phyloP scores from a whole-genome alignment of 192 early-diverging fungal species.

The Coemansia sp. region DNA sequence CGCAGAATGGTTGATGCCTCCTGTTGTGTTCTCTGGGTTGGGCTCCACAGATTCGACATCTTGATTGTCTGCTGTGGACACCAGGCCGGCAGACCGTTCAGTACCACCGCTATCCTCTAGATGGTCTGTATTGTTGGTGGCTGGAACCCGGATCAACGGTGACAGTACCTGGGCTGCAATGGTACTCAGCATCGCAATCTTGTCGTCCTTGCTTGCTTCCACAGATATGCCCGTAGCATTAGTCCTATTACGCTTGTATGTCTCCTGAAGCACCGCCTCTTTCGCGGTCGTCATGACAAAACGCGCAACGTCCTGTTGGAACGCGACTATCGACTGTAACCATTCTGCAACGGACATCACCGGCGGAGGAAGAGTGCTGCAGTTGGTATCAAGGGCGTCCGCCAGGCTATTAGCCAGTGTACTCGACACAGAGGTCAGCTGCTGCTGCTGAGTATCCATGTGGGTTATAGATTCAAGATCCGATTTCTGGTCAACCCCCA shows the following conservation, averaged over 20 bases:
- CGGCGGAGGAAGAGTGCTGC: neutral
- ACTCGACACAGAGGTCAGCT: neutral
- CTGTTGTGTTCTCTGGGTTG: neutral
- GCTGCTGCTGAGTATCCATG: neutral
- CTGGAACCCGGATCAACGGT: neutral
- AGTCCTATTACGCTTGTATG: neutral
- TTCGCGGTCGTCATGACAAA: conserved; percentile 16
- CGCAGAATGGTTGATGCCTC: neutral
- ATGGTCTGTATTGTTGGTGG: neutral
- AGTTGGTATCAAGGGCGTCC: neutral
- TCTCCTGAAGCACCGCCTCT: conserved; percentile 3
- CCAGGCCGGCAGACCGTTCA: neutral
- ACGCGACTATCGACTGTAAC: conserved; percentile 42
- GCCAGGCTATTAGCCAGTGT: neutral
- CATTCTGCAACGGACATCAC: conserved; percentile 27
- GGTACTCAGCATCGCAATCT: conserved; percentile 13
- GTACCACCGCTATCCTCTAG: neutral
- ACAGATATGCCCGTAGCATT: neutral
- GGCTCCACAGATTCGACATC: neutral
- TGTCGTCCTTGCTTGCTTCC: conserved; percentile 5
- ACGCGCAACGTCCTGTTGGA: conserved; percentile 48
- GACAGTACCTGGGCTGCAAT: conserved; percentile 28
- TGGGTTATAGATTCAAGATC: neutral
- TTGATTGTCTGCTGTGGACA: neutral
- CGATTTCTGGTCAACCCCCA: neutral